phyloP scores from a whole-genome alignment of 257 asterid genomes.

The Ballota nigra region DNA sequence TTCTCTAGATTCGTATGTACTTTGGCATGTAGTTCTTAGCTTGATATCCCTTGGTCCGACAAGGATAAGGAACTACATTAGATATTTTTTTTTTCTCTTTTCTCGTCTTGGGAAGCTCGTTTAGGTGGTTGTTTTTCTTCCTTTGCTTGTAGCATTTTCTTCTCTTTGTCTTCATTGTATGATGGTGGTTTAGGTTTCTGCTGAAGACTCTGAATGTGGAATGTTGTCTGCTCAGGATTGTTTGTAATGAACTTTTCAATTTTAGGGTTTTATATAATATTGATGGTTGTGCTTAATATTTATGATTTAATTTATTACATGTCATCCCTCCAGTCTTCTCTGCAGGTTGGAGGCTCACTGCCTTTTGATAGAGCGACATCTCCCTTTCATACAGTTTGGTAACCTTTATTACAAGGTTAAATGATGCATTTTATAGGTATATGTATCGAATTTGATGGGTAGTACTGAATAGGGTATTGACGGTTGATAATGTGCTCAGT shows the following conservation, averaged over 20 bases:
- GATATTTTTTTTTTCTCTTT: no score
- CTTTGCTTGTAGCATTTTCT: background rate
- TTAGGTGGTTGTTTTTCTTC: background rate
- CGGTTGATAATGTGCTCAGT: background rate
- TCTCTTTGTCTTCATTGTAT: background rate
- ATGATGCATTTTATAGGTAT: background rate
- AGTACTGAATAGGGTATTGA: background rate
- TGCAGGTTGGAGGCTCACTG: background rate
- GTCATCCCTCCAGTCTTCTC: background rate
- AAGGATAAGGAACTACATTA: background rate
- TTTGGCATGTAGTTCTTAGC: background rate
- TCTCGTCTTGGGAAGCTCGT: constrained; percentile 1
- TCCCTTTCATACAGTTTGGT: background rate
- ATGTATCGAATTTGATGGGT: background rate
- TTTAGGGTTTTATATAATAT: background rate
- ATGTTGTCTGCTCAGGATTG: background rate
- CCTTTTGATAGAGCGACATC: background rate
- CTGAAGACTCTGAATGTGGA: background rate
- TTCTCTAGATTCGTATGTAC: background rate
- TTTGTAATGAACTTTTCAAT: background rate
- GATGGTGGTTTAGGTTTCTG: background rate
- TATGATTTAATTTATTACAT: background rate
- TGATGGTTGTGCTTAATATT: background rate
- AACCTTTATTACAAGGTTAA: background rate
- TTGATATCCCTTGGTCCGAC: background rate